These are phyloP conservation scores for Amanita exitialis DNA, from an alignment of 768 basidiomycete genomes.

Conservation along the genomic window DNA sequence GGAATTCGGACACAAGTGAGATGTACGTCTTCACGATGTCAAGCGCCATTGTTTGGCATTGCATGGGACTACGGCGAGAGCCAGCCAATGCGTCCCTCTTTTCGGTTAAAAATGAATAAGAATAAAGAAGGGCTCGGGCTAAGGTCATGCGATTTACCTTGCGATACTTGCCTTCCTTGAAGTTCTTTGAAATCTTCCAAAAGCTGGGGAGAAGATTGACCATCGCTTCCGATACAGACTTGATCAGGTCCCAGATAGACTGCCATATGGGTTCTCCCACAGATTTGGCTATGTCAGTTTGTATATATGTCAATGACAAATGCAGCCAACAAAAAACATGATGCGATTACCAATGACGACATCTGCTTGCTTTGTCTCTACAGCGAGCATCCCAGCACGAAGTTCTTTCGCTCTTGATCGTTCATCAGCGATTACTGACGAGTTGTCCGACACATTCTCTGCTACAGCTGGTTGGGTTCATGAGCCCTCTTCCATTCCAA, in stretches of 20 bases:
- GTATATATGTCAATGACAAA: not conserved
- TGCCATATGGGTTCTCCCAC: conserved; percentile 77
- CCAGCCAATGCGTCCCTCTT: conserved; percentile 24
- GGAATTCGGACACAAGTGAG: conserved; percentile 77
- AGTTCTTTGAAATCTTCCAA: conserved; percentile 86
- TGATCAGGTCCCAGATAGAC: conserved; percentile 67
- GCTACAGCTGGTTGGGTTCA: conserved; percentile 28
- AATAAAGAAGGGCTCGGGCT: not conserved
- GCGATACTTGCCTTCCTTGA: conserved; percentile 89
- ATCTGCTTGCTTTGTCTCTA: conserved; percentile 61
- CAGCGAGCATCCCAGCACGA: conserved; percentile 44
- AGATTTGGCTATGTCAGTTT: conserved; percentile 42
- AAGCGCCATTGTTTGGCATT: conserved; percentile 79
- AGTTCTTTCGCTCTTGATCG: conserved; percentile 45
- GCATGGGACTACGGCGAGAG: conserved; percentile 69
- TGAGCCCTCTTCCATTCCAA: not conserved
- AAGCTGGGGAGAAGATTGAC: conserved; percentile 83
- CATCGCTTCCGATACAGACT: conserved; percentile 80
- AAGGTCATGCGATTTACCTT: conserved; percentile 41
- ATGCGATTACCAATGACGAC: conserved; percentile 40
- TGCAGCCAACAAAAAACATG: not conserved
- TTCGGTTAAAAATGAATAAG: conserved; percentile 3
- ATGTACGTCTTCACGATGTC: conserved; percentile 85
- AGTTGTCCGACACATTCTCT: conserved; percentile 29
- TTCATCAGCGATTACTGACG: conserved; percentile 24